Evolutionary conservation across 805 yeast species (phyloP), one percentile per base, ranked within the genome.

Genomic region (Candida ficus): DNA sequence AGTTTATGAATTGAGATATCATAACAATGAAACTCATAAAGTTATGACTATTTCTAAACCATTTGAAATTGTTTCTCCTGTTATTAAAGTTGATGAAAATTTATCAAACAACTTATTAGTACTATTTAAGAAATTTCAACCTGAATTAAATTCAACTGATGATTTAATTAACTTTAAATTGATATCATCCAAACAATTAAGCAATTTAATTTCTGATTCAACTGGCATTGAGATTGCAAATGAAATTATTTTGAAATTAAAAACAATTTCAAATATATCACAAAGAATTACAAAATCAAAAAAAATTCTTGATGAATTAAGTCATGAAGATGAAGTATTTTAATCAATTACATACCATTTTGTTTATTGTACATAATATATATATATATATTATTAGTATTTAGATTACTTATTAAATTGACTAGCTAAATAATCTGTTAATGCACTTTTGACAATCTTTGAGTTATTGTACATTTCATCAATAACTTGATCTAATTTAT

Each of bases 1-100:
- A 0, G 66, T 75, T 26, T 85, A 78, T 60, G 91, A 85, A 60
- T 70, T 85, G 48, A 70, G 95, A 56, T 81, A 81, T 52, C 93
- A 85, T 54, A 67, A 73, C 38, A 72, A 70, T 36, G 78, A 76
- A 19, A 73, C 78, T 35, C 95, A 85, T 56, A 80, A 77, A 42
- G 95, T 84, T n/a, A 66, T 78, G 19, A 68, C 70, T 45, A 71
- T 78, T 25, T 76, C 89, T 0, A 69, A 67, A 42, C 86, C 89
- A 16, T 81, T 85, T 57, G 83, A 80, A 56, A 65, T 85, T 33
- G 66, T 63, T 26, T 54, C 67, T 22, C 69, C 72, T 7, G 43
- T 53, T 20, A 51, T 79, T 7, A 53, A 58, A 3, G 65, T 56
- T 14, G 53, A 52, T 29, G 61, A 60, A n/a, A 46, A 47, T 7